Percentiles rank a stretch among this genome's conserved stretches.
Evolutionary conservation across 2,329 filamentous ascomycete species (phyloP).

Genomic region (Aspergillus sp.): DNA sequence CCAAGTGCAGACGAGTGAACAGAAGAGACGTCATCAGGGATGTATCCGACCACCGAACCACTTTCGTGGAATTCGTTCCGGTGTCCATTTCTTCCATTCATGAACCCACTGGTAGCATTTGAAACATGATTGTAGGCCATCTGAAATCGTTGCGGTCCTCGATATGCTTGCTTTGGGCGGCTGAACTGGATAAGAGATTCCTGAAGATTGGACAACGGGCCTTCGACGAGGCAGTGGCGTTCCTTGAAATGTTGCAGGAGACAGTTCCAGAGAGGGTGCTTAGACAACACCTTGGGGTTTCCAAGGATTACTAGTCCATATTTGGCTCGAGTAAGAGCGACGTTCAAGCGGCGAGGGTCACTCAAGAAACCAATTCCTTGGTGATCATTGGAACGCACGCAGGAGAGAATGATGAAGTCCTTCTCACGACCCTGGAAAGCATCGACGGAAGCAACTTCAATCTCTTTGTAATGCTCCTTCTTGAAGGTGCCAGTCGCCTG

Average conservation of each 20-base stretch:
- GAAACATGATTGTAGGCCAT: slow-evolving; percentile 73
- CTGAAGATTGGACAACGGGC: slow-evolving; percentile 93
- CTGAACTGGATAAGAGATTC: slow-evolving; percentile 93
- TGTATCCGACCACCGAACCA: slow-evolving; percentile 90
- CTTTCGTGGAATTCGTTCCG: slow-evolving; percentile 69
- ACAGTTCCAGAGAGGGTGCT: slow-evolving; percentile 97
- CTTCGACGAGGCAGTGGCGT: slow-evolving; percentile 92
- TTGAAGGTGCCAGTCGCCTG: slow-evolving; percentile 96
- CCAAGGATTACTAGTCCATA: slow-evolving; percentile 95
- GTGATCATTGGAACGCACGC: slow-evolving; percentile 97
- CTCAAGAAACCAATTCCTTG: slow-evolving; percentile 99
- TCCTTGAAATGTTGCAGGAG: slow-evolving; percentile 96
- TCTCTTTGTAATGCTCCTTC: slow-evolving; percentile 98
- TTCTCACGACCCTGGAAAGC: slow-evolving; percentile 99
- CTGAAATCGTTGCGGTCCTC: slow-evolving; percentile 84
- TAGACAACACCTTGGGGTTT: slow-evolving; percentile 95
- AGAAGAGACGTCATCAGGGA: slow-evolving; percentile 95
- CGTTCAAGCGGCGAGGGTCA: slow-evolving; percentile 94
- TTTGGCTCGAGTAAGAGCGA: slow-evolving; percentile 94
- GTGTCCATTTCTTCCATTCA: slow-evolving; percentile 56
- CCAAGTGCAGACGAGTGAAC: slow-evolving; percentile 91
- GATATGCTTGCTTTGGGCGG: slow-evolving; percentile 88
- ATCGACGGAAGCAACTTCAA: slow-evolving; percentile 97
- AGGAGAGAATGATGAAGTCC: slow-evolving; percentile 97
- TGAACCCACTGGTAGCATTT: slow-evolving; percentile 59